Base-by-base conservation (phyloP, 805 yeast species). In the Candida orba region DNA sequence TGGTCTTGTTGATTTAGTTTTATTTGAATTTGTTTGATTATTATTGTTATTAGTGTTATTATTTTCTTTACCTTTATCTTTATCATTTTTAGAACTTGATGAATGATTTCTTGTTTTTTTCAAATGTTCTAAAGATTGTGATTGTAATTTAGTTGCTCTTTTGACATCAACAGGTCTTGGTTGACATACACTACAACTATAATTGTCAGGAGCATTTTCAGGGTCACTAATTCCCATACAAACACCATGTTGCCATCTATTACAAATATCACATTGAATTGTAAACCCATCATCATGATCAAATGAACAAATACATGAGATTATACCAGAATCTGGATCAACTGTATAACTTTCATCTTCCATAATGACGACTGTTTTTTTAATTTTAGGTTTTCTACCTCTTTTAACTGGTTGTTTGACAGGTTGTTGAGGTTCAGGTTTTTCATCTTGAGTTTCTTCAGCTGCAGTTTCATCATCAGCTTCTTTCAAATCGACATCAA, bases 181-280 rank as follows among this genome's bases (percentile, higher is more conserved):
- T 44, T 81, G 82, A 65, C 98, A 90, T 38, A 71, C 71, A 57
- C 84, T 85, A 58, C 98, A 90, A 25, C 77, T 68, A 58, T 84
- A 90, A 42, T 78, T 78, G 44, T 88, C 96, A 0, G 96, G 96
- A 0, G 81, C 95, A 40, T 84, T 81, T 34, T 77, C 83, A 45
- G 76, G 78, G 37, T 81, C 76, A 37, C 70, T 70, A 45, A 85
- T 86, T 8, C 83, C 84, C 76, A 88, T 86, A 63, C 98, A 90
- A n/a, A 77, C 71, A 24, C 93, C 89, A 65, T 90, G 98, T 60
- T 90, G 96, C 97, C 97, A 90, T 49, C 95, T 77, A 62, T 76
- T 81, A 62, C 98, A 90, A 30, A 78, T 73, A 60, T 89, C 96
- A 66, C 99, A 93, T 65, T 93, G 98, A 49, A 93, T 85, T 22